Evolutionary conservation across 495 filamentous ascomycete genomes (phyloP), one percentile per base, ranked within the genome.

Genomic region (Elasticomyces elasticus): DNA sequence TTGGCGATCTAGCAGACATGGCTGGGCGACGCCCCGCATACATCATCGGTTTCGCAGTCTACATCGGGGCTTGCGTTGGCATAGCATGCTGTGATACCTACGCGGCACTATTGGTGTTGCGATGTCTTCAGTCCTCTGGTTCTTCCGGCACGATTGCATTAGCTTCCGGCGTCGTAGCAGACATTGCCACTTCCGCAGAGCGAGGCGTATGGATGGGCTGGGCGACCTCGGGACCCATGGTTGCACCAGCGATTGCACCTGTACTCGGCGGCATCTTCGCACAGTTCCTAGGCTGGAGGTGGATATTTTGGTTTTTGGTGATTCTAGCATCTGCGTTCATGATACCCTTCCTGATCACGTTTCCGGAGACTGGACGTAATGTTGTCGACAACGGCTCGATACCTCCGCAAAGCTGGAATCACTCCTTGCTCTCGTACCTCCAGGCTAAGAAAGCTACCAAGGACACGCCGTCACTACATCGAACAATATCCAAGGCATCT

Each of bases 1-100:
- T 71, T 48, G 70, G 70, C 19, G 67, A 71, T 28, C 47, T 71
- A 12, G 66, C 71, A 17, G 72, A 74, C 49, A 68, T 62, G 58
- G 52, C 62, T 44, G 72, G 72, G 27, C 62, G 72, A 20, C 42
- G 72, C 45, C 72, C 70, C 5, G 64, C 66, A 3, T 73, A 69
- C 46, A 28, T 73, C 19, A 58, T 72, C 9, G 66, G 61, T 0
- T 68, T 74, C 38, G 48, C 59, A 23, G 62, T 74, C 27, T 74
- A 72, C 41, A 62, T 71, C 20, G 66, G 55, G 17, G 69, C 69
- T 2, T 68, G 66, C 50, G 63, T 73, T 31, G 72, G 69, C 5
- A 62, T 76, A 35, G 70, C 66, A 42, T 58, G 69, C 20, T 65
- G 70, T 27, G 52, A 60, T 22, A 61, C 45, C 28, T 68, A 61